Evolutionary conservation across 257 asterid species (phyloP).

Genomic region (Nicotiana noctiflora): DNA sequence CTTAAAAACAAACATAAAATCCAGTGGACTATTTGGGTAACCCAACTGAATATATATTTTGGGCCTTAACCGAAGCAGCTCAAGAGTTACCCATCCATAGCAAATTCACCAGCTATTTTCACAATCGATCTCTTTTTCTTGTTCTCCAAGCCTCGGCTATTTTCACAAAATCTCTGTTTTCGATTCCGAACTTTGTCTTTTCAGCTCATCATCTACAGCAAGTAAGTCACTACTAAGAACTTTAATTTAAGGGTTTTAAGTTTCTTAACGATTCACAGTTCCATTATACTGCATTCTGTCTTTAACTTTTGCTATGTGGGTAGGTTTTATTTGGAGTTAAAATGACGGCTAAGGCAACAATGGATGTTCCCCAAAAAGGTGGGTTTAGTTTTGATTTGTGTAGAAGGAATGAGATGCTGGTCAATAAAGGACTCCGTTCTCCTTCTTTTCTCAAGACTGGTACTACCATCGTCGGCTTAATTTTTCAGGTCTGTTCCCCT

Average conservation of each 20-base stretch:
- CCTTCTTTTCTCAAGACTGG: constrained; percentile 86
- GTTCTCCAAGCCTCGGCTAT: background rate
- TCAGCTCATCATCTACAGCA: background rate
- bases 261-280: background rate
- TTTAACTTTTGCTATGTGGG: background rate
- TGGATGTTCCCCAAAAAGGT: constrained; percentile 40
- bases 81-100: no score
- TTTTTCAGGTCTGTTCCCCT: constrained; percentile 47
- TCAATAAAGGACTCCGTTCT: constrained; percentile 53
- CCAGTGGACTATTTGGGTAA: no score
- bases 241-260: background rate
- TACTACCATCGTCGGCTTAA: constrained; percentile 84
- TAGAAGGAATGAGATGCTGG: constrained; percentile 79
- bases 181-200: background rate
- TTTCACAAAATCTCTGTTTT: background rate
- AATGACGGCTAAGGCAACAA: constrained; percentile 16
- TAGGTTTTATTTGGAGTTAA: background rate
- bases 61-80: no score
- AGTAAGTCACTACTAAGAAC: background rate
- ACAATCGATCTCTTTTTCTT: background rate
- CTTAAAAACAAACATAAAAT: no score
- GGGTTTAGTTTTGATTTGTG: constrained; percentile 83
- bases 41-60: no score
- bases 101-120: background rate
- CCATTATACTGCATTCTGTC: background rate